These are phyloP conservation scores for Penicillium alfredii DNA, from an alignment of 495 filamentous ascomycete genomes.

Conservation along the genomic window DNA sequence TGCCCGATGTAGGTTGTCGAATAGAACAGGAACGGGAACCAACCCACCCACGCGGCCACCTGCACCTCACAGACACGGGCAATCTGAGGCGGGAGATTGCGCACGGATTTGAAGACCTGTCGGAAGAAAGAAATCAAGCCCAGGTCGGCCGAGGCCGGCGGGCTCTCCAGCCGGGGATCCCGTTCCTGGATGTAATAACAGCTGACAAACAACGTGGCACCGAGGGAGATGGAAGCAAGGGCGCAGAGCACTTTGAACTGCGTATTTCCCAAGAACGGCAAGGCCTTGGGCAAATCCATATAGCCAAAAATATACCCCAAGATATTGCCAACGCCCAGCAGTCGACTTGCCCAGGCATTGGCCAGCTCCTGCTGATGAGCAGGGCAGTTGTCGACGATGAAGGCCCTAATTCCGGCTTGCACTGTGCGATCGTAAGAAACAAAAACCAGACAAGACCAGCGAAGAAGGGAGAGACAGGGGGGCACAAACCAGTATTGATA, in stretches of 20 bases:
- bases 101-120: constrained; percentile 68
- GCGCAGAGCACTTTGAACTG: constrained; percentile 88
- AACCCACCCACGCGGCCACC: constrained; percentile 87
- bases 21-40: constrained; percentile 94
- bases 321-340: constrained; percentile 80
- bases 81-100: constrained; percentile 70
- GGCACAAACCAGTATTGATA: constrained; percentile 74
- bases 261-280: constrained; percentile 73
- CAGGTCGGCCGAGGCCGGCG: constrained; percentile 46
- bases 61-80: constrained; percentile 79
- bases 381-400: constrained; percentile 85
- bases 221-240: constrained; percentile 67
- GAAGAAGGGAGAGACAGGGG: constrained; percentile 2
- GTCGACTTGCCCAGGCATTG: constrained; percentile 79
- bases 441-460: too few species aligned
- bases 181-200: constrained; percentile 63
- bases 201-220: constrained; percentile 59
- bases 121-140: constrained; percentile 76
- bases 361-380: constrained; percentile 84
- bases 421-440: constrained; percentile 44
- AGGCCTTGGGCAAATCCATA: constrained; percentile 59
- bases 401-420: constrained; percentile 81
- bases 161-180: constrained; percentile 67
- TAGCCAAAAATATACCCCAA: constrained; percentile 79
- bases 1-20: constrained; percentile 88